Evolutionary conservation across 495 filamentous ascomycete genomes (phyloP), one percentile per base, ranked within the genome.

Genomic region (Lasiosphaeria hispida): DNA sequence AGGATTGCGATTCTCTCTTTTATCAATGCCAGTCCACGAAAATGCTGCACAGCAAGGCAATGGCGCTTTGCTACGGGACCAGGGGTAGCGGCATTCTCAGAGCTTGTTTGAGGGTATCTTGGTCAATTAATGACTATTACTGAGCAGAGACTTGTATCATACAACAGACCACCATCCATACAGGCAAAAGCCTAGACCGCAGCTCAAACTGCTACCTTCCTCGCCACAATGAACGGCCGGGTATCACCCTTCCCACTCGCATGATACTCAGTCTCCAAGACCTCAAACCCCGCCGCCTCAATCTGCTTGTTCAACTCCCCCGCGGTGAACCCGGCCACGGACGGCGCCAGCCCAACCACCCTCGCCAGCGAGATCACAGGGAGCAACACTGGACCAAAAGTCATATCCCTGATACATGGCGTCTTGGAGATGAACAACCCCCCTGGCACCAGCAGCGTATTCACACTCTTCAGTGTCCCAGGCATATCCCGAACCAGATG

Each of bases 361-460:
- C 10, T 5, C 8, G 14, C 9, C 14, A 33, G 7, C 9, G 47
- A 19, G 8, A 49, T 7, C 17, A 34, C 10, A 8, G 19, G 11
- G 7, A 7, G 7, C 6, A 49, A 9, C 9, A 49, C 6, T 19
- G 33, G 14, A 8, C 47, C 47, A 18, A 49, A 7, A 9, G 7
- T 49, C 47, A 49, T 49, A 9, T 49, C 47, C 11, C 47, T 10
- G 7, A 49, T 15, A 49, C 47, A 49, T 5, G 15, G 15, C 30
- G 47, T 49, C 47, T 49, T 49, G 14, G 47, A 49, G 19, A 49
- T 49, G 11, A 49, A 49, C 47, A 49, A 15, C 6, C 47, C 47
- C 6, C 30, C 47, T 11, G 47, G 47, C 9, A 18, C 47, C 6
- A 49, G 47, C 30, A 49, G 30, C 11, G 6, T 33, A 19, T 49